phyloP scores from a whole-genome alignment of 192 early-diverging fungal genomes.

The Gamsiella multidivaricata region DNA sequence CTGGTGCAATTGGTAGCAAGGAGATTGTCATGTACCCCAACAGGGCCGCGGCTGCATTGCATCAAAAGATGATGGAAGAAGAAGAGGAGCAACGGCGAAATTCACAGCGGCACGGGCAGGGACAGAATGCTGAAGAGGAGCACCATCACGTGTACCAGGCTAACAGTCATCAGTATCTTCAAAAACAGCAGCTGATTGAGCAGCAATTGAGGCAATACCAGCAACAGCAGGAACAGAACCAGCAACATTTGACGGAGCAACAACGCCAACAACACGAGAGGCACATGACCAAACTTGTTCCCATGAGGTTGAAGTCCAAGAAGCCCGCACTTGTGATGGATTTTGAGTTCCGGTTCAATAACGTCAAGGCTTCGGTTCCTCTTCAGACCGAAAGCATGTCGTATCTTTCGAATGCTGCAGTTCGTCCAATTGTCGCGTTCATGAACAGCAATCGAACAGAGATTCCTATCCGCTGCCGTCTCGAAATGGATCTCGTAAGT shows the following conservation, averaged over 20 bases:
- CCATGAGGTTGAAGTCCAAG: constrained; percentile 34
- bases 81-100: constrained; percentile 26
- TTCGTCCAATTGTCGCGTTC: constrained; percentile 93
- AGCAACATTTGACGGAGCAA: constrained; percentile 16
- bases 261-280: constrained; percentile 34
- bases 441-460: constrained; percentile 93
- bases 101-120: constrained; percentile 3
- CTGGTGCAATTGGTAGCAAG: constrained; percentile 58
- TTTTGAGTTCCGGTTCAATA: constrained; percentile 87
- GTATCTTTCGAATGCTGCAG: constrained; percentile 85
- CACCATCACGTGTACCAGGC: constrained; percentile 17
- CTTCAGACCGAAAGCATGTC: constrained; percentile 73
- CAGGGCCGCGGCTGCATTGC: constrained; percentile 40
- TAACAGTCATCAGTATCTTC: constrained; percentile 17
- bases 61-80: constrained; percentile 45
- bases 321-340: constrained; percentile 70
- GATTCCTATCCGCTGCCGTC: constrained; percentile 83
- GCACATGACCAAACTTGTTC: constrained; percentile 16
- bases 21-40: constrained; percentile 55
- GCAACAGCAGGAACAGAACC: constrained; percentile 14
- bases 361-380: constrained; percentile 91
- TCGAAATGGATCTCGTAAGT: constrained; percentile 78
- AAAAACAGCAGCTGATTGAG: constrained; percentile 7
- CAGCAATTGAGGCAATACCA: constrained; percentile 22
- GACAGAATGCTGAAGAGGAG: constrained; percentile 1